Evolutionary conservation across 257 asterid genomes (phyloP).

Genomic region (Solanum sejunctum): DNA sequence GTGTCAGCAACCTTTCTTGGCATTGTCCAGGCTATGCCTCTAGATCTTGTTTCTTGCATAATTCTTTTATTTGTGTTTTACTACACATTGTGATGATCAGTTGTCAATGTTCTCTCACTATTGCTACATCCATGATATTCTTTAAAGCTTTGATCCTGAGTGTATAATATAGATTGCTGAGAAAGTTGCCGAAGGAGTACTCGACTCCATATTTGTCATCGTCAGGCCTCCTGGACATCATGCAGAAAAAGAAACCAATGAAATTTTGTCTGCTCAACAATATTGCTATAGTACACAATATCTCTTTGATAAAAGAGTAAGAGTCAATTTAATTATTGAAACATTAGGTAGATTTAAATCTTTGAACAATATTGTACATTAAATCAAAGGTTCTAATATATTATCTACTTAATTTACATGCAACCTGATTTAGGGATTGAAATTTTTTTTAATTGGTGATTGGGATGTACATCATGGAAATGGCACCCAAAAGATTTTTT

Average conservation of each 20-base stretch:
- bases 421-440: conserved; percentile 60
- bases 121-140: background rate
- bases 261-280: conserved; percentile 88
- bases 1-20: no score
- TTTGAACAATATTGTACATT: background rate
- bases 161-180: no score
- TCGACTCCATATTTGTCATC: no score
- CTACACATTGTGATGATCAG: background rate
- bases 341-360: background rate
- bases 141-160: no score
- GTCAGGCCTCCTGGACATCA: conserved; percentile 7
- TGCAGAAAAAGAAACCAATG: conserved; percentile 80
- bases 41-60: background rate
- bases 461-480: no score
- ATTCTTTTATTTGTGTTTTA: background rate
- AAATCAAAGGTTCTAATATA: background rate
- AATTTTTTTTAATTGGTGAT: no score
- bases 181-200: no score
- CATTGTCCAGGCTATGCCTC: no score
- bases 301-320: conserved; percentile 62
- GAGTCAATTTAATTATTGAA: conserved; percentile 13
- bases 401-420: background rate
- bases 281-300: conserved; percentile 66
- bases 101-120: background rate
- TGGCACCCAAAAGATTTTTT: no score